These are phyloP conservation scores for Phytophthora fragariae DNA, from an alignment of 352 stramenopile species.

Conservation along the genomic window DNA sequence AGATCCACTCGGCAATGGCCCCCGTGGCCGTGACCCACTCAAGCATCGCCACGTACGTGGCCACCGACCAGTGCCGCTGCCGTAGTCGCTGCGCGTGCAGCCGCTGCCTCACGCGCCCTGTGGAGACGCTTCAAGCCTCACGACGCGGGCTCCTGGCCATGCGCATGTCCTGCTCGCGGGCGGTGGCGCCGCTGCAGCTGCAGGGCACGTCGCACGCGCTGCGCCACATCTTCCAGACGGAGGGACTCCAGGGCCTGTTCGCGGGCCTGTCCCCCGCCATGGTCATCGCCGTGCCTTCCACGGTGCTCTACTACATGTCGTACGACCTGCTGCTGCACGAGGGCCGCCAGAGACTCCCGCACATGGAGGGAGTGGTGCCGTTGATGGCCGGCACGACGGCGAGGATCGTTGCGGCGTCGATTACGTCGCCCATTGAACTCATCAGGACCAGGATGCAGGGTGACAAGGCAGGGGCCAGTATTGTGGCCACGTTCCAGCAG, in stretches of 20 bases:
- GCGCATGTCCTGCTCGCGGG: slow-evolving; percentile 56
- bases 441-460: slow-evolving; percentile 90
- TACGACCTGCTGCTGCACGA: slow-evolving; percentile 91
- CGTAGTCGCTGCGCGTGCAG: slow-evolving; percentile 62
- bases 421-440: slow-evolving; percentile 91
- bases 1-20: slow-evolving; percentile 49
- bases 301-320: slow-evolving; percentile 95
- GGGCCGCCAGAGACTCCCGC: slow-evolving; percentile 43
- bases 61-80: slow-evolving; percentile 56
- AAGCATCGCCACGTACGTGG: slow-evolving; percentile 22
- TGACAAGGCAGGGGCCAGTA: slow-evolving; percentile 34
- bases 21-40: slow-evolving; percentile 25
- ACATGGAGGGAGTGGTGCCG: slow-evolving; percentile 54
- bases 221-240: slow-evolving; percentile 81
- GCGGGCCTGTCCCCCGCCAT: slow-evolving; percentile 91
- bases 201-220: slow-evolving; percentile 71
- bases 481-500: slow-evolving; percentile 57
- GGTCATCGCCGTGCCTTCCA: slow-evolving; percentile 94
- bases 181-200: slow-evolving; percentile 44
- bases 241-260: slow-evolving; percentile 86
- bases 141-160: slow-evolving; percentile 42
- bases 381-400: slow-evolving; percentile 74
- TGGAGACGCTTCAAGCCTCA: slow-evolving; percentile 49
- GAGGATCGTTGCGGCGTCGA: slow-evolving; percentile 73
- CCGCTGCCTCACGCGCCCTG: slow-evolving; percentile 52